Evolutionary conservation across 352 stramenopile species (phyloP).

Genomic region (Plasmopara halstedii): DNA sequence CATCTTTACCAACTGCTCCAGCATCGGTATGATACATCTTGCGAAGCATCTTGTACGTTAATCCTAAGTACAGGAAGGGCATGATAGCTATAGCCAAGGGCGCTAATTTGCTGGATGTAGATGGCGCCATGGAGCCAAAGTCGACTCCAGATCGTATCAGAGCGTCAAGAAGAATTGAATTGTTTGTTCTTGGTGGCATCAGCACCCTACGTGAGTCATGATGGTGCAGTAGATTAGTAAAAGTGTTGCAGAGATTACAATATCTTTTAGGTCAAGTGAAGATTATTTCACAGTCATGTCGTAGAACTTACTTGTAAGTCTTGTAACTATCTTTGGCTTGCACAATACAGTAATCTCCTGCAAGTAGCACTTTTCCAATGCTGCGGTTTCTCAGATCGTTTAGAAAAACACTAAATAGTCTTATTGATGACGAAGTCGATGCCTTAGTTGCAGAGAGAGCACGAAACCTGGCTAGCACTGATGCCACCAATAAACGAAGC

Average conservation of each 20-base stretch:
- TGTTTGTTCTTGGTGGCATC: slow-evolving; percentile 63
- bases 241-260: no score
- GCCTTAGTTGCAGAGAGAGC: slow-evolving; percentile 9
- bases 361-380: slow-evolving; percentile 61
- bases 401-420: slow-evolving; percentile 70
- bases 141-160: slow-evolving; percentile 55
- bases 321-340: slow-evolving; percentile 31
- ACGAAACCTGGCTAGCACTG: slow-evolving; percentile 23
- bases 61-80: slow-evolving; percentile 75
- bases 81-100: slow-evolving; percentile 60
- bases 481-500: slow-evolving; percentile 27
- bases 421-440: slow-evolving; percentile 24
- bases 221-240: slow-evolving; percentile 7
- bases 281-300: no score
- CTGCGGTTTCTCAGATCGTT: slow-evolving; percentile 34
- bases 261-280: no score
- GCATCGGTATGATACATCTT: slow-evolving; percentile 47
- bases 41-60: slow-evolving; percentile 80
- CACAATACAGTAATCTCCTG: slow-evolving; percentile 48
- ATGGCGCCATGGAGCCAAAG: slow-evolving; percentile 54
- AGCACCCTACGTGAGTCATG: slow-evolving; percentile 36
- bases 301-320: slow-evolving; percentile 44
- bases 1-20: slow-evolving; percentile 61
- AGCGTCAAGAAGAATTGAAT: slow-evolving; percentile 59
- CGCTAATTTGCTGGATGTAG: slow-evolving; percentile 33